Base-by-base conservation (phyloP, 768 basidiomycete species). In the Trametes cingulata region DNA sequence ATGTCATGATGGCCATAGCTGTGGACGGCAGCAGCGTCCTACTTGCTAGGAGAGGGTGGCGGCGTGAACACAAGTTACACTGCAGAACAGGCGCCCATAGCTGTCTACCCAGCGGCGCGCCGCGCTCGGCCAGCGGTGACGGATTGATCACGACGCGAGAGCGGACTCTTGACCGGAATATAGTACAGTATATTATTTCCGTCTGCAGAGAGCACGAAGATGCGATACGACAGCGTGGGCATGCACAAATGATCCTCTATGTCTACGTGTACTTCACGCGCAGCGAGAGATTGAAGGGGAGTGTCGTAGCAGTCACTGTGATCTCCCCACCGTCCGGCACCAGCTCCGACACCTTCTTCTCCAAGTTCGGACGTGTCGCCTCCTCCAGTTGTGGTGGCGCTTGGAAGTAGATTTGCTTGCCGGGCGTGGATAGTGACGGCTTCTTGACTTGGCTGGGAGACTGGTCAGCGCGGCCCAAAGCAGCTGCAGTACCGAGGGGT, bases 301-400 rank as follows among this genome's bases (percentile, higher is more conserved):
- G 74, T 15, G 86, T 85, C 1, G 84, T 82, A n/a, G 96, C 90
- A 1, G 95, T 98, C 17, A 99, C 92, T 4, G 85, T 85, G 46
- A 98, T 76, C 65, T 93, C 91, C 20, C 87, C 91, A 0, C 88
- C 91, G 17, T 85, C 78, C 25, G 78, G 75, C 20, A 98, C 82
- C 13, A 99, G 76, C 63, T 98, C 95, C 1, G 82, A 84, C 0
- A 98, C 83, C 67, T 82, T 88, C 80, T 91, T 95, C 70, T 87
- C 82, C 49, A 99, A 79, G 72, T 99, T 98, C 5, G 90, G 88
- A n/a, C 93, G 84, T 8, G 95, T 98, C 7, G 86, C 86, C 70
- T 85, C 78, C 72, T 97, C 93, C 14, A 99, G 82, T 69, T 93
- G 92, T 5, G 93, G 91, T 8, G 97, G 96, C 1, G 92, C 91